Percentiles rank a stretch among this genome's conserved stretches.
Conservation (phyloP, 805 yeast genomes). For the Nakazawaea wyomingensis region DNA sequence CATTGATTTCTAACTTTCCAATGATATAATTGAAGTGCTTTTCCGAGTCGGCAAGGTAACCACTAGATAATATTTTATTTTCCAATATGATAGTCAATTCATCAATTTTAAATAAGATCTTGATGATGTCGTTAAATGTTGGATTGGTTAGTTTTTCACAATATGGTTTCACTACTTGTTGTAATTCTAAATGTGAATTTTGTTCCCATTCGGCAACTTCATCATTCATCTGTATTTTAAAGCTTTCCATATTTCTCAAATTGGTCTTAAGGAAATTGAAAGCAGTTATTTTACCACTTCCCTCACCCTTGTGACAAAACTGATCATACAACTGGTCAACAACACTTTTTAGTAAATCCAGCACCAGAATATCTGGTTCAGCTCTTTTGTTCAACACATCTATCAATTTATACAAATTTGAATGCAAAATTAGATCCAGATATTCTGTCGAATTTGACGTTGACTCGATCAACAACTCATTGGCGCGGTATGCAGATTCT, state of each 20-base stretch:
- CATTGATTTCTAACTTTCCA: conserved; percentile 23
- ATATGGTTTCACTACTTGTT: conserved; percentile 26
- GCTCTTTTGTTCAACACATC: conserved; percentile 24
- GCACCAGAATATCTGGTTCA: conserved; percentile 24
- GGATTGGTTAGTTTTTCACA: conserved; percentile 21
- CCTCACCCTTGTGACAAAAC: background rate
- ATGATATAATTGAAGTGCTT: conserved; percentile 24
- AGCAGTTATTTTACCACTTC: background rate
- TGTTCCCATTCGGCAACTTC: conserved; percentile 29
- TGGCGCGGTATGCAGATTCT: conserved; percentile 22
- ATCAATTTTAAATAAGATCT: conserved; percentile 27
- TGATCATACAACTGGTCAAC: conserved; percentile 19
- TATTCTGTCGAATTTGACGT: conserved; percentile 22
- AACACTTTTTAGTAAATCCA: conserved; percentile 21
- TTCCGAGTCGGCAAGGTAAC: conserved; percentile 13
- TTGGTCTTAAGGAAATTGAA: conserved; percentile 6
- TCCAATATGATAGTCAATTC: conserved; percentile 26
- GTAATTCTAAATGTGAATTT: conserved; percentile 29
- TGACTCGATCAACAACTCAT: conserved; percentile 22
- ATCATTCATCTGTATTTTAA: conserved; percentile 11
- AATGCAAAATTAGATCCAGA: conserved; percentile 21
- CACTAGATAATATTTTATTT: conserved; percentile 22
- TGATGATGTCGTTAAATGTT: conserved; percentile 24
- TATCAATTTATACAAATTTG: conserved; percentile 23
- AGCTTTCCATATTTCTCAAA: conserved; percentile 13